A percentile compares a stretch with the other conserved stretches of the same genome.
phyloP scores from a whole-genome alignment of 768 basidiomycete genomes.

The Serendipita sp. region DNA sequence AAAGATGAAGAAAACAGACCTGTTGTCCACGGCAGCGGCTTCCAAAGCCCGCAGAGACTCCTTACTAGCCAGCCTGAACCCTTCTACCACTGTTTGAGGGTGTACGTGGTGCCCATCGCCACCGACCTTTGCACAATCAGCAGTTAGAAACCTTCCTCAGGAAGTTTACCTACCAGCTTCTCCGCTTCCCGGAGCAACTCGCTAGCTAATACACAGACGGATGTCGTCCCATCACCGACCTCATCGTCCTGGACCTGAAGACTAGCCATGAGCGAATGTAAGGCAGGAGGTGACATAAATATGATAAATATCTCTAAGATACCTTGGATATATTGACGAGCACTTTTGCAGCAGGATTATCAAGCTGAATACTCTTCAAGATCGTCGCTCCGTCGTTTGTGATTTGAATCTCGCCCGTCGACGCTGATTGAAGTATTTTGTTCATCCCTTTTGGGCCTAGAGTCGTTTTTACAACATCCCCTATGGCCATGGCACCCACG shows the following conservation, averaged over 20 bases:
- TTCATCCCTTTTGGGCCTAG: slow-evolving; percentile 99
- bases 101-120: slow-evolving; percentile 62
- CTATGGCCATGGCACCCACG: slow-evolving; percentile 90
- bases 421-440: slow-evolving; percentile 90
- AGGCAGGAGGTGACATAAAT: not conserved
- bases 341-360: slow-evolving; percentile 98
- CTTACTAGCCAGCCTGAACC: slow-evolving; percentile 79
- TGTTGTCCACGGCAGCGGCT: slow-evolving; percentile 64
- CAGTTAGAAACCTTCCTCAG: too few relatives aligned
- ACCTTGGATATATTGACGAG: slow-evolving; percentile 93
- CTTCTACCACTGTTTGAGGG: slow-evolving; percentile 95
- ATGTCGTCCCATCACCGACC: slow-evolving; percentile 89
- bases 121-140: not conserved
- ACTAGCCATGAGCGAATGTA: not conserved
- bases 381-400: slow-evolving; percentile 99
- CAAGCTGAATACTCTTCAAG: slow-evolving; percentile 89
- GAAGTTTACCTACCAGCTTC: slow-evolving; percentile 45
- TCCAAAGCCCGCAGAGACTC: slow-evolving; percentile 79
- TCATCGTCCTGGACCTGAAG: slow-evolving; percentile 87
- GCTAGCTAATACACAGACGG: slow-evolving; percentile 79
- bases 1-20: slow-evolving; percentile 31
- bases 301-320: not conserved
- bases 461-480: slow-evolving; percentile 97
- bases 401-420: slow-evolving; percentile 84
- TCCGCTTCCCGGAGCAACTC: slow-evolving; percentile 92